Conservation (phyloP, 1,284 basidiomycete genomes). For the Xerocomus minutiporus region DNA sequence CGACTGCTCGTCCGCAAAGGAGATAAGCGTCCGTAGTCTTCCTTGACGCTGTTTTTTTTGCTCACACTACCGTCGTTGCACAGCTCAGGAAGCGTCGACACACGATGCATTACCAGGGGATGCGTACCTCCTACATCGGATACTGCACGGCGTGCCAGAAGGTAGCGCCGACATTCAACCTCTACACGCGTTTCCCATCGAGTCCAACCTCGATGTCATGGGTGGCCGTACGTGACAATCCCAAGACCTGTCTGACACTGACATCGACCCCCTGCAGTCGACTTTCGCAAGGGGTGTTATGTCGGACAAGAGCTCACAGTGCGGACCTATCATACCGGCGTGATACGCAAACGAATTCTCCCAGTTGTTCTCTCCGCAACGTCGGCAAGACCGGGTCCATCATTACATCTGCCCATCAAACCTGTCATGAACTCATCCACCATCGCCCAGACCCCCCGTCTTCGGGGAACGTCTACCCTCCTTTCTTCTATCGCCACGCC, state of each 20-base stretch:
- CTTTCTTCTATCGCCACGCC: slow-evolving; percentile 46
- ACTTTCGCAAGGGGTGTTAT: slow-evolving; percentile 97
- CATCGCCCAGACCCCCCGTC: slow-evolving; percentile 32
- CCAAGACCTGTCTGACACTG: not conserved
- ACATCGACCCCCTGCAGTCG: slow-evolving; percentile 52
- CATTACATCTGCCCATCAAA: slow-evolving; percentile 20
- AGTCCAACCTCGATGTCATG: slow-evolving; percentile 92
- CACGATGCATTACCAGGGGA: slow-evolving; percentile 51
- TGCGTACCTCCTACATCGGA: slow-evolving; percentile 76
- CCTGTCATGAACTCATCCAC: slow-evolving; percentile 13
- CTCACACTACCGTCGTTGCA: slow-evolving; percentile 11
- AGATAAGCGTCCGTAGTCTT: slow-evolving; percentile 57
- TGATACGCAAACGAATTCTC: slow-evolving; percentile 86
- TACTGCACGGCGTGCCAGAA: slow-evolving; percentile 85
- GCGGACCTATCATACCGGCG: slow-evolving; percentile 92
- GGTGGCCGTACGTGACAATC: slow-evolving; percentile 67
- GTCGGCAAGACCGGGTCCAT: not conserved
- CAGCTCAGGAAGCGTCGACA: slow-evolving; percentile 52
- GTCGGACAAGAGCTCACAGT: slow-evolving; percentile 97
- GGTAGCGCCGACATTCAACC: slow-evolving; percentile 76
- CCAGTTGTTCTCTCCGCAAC: slow-evolving; percentile 50
- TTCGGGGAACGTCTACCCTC: slow-evolving; percentile 65
- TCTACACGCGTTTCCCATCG: slow-evolving; percentile 82
- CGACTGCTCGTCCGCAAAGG: slow-evolving; percentile 69
- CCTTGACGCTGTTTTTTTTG: not conserved